Evolutionary conservation across 208 protist species (phyloP).

Genomic region (Trypanosoma avium): DNA sequence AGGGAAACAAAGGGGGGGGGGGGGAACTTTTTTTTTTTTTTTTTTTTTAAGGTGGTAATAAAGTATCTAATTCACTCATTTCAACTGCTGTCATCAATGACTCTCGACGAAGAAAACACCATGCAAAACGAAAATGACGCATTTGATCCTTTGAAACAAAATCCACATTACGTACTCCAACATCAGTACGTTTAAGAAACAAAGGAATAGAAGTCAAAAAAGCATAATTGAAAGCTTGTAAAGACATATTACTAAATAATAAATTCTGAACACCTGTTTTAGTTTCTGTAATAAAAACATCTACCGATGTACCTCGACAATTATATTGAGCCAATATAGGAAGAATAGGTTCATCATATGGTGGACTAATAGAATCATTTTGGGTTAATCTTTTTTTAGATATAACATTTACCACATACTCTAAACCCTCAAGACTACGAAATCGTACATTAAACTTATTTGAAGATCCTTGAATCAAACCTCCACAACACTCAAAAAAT

Average conservation of each 20-base stretch:
- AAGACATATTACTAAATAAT: conserved; percentile 58
- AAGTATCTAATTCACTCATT: conserved; percentile 68
- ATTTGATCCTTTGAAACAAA: conserved; percentile 85
- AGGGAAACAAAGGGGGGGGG: not conserved
- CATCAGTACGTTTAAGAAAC: conserved; percentile 82
- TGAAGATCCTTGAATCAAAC: conserved; percentile 33
- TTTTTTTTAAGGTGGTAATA: conserved; percentile 74
- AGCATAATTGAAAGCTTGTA: conserved; percentile 74
- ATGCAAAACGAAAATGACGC: conserved; percentile 84
- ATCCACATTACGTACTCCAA: conserved; percentile 74
- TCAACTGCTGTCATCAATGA: conserved; percentile 82
- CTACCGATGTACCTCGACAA: conserved; percentile 53
- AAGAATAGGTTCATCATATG: conserved; percentile 18
- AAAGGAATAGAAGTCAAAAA: conserved; percentile 75
- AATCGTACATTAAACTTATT: conserved; percentile 17
- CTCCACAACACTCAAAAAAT: conserved; percentile 64
- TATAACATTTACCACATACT: conserved; percentile 1
- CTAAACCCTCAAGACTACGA: conserved; percentile 10
- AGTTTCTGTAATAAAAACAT: conserved; percentile 57
- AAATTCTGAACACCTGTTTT: conserved; percentile 41
- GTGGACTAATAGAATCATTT: not conserved
- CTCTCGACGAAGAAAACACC: conserved; percentile 79
- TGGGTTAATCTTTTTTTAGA: not conserved
- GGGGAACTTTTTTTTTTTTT: no score
- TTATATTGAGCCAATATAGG: conserved; percentile 50